Base-by-base conservation (phyloP, 768 basidiomycete species). In the Hirschioporus abietinus region DNA sequence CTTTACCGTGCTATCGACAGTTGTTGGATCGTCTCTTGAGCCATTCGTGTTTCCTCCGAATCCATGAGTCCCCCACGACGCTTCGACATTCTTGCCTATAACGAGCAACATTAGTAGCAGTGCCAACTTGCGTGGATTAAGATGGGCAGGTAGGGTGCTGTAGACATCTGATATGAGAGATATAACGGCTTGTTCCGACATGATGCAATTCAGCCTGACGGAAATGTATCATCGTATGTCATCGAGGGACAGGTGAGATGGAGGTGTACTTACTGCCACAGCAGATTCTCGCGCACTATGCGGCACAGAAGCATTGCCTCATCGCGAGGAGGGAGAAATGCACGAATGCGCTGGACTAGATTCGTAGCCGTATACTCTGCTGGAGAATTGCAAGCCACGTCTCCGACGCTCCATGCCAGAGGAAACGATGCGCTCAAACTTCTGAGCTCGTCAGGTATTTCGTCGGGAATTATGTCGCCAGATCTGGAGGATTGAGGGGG, bases 91-190 rank as follows among this genome's bases (percentile, higher is more conserved):
- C 20, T 85, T 85, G 24, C 89, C 90, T 62, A 91, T 87, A 30
- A 89, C 86, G 67, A 91, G 83, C 71, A 90, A 83, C 82, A 91
- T 89, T 68, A 90, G 79, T 36, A 90, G 78, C 15, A 91, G 80
- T 4, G 89, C 86, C 5, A 91, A 80, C 58, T 88, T 80, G 70
- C 89, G 80, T 60, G 90, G 88, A 69, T 86, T 85, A 64, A 90
- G 79, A 62, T 84, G 82, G 72, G 85, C 80, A 3, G 42, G 42
- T 10, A 52, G 1, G 3, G 42, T 52, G 42, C 20, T 52, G 42
- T 52, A 52, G 15, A 52, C 12, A 1, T 52, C 42, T 52, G 42
- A 52, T 1, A 52, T 52, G 42, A 52, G 42, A 52, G 20, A 20
- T 2, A 52, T 52, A 10, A 10, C 12, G 12, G 12, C 88, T 0